Base-by-base conservation (phyloP, 768 basidiomycete genomes). In the Serendipita vermifera region DNA sequence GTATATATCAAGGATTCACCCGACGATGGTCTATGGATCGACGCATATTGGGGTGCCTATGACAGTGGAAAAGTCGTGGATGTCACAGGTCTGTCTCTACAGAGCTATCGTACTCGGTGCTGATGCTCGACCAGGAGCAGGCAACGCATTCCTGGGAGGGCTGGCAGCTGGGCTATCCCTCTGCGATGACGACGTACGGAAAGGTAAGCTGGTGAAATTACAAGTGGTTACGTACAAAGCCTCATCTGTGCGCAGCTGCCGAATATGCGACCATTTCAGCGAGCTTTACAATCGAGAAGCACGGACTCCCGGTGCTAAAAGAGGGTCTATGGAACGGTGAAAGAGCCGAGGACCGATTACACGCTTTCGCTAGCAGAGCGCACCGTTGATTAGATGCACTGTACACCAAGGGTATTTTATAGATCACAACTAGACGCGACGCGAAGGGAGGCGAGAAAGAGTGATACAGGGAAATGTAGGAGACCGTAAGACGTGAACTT, bases 71-170 rank as follows among this genome's bases (percentile, higher is more conserved):
- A 74, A 56, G 72, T 93, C 14, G 76, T 84, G 2, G 89, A 93
- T 67, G 87, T 90, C 24, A 93, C 89, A 60, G 90, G 86, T 81
- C 59, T 62, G 64, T 55, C 14, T 54, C 58, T 61, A 38, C 26
- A 51, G 27, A 32, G 53, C 36, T 56, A 55, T 35, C 20, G 43
- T 15, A 33, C 31, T 13, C n/a, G 55, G 36, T 35, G 32, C 38
- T 57, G 55, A 56, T 43, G n/a, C 9, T 13, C 24, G 33, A 32
- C 22, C 60, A 88, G 87, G 91, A 39, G 90, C 88, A n/a, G 91
- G 91, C 14, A 94, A 94, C 66, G 77, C 80, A 58, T 94, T 93
- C 67, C 73, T 93, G 22, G 89, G 89, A 13, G 89, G 89, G 4
- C 73, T 92, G 13, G 80, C 80, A 9, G 89, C 87, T 17, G 89